These are phyloP conservation scores for Starmera dryadoides DNA, from an alignment of 805 yeast species.

Conservation along the genomic window DNA sequence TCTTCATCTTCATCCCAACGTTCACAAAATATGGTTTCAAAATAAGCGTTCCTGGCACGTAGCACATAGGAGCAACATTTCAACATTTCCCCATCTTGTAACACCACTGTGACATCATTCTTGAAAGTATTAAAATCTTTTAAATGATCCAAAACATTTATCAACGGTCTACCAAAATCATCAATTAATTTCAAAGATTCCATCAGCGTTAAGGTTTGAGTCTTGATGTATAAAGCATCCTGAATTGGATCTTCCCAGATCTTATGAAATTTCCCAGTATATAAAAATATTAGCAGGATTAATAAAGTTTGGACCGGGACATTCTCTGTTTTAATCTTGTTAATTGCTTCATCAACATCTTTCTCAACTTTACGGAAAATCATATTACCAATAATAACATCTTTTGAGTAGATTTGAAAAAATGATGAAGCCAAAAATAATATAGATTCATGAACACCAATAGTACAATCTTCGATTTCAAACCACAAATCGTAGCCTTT, in stretches of 20 bases:
- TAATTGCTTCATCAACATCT: too few relatives aligned
- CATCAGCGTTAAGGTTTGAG: slow-evolving; percentile 6
- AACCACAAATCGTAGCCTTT: slow-evolving; percentile 32
- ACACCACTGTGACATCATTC: slow-evolving; percentile 35
- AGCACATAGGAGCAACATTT: slow-evolving; percentile 46
- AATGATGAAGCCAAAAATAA: slow-evolving; percentile 17
- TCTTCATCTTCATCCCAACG: slow-evolving; percentile 38
- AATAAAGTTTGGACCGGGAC: slow-evolving; percentile 20
- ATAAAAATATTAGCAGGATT: slow-evolving; percentile 40
- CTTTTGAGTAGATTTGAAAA: background rate
- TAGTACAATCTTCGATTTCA: slow-evolving; percentile 17
- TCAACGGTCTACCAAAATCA: slow-evolving; percentile 8
- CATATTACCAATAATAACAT: slow-evolving; percentile 10
- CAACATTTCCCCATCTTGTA: slow-evolving; percentile 38
- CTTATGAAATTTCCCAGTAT: slow-evolving; percentile 37
- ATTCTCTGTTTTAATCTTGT: slow-evolving; percentile 16
- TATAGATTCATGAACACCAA: slow-evolving; percentile 31
- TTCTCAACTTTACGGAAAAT: slow-evolving; percentile 4
- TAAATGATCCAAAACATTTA: slow-evolving; percentile 2
- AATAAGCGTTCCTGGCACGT: slow-evolving; percentile 51
- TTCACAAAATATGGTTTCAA: slow-evolving; percentile 47
- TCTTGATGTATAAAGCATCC: slow-evolving; percentile 6
- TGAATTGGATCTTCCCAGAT: slow-evolving; percentile 37
- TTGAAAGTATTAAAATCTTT: slow-evolving; percentile 3
- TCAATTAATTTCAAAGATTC: slow-evolving; percentile 8